Percentiles rank a stretch among this genome's conserved stretches.
phyloP scores from a whole-genome alignment of 345 rosid species.

The Clausena lansium region DNA sequence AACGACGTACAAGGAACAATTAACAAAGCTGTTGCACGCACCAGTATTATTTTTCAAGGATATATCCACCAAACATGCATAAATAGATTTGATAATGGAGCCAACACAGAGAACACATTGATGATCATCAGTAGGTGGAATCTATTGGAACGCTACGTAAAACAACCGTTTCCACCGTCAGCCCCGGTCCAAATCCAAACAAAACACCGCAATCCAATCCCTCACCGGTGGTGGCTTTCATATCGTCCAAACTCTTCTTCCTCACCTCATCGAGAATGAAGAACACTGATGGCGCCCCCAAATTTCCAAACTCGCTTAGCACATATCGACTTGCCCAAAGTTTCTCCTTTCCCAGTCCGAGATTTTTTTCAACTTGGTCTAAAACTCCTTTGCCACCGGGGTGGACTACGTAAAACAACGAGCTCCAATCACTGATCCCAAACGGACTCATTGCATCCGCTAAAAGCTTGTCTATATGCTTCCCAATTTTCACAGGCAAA shows the following conservation, averaged over 20 bases:
- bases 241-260: background rate
- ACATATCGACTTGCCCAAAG: background rate
- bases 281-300: background rate
- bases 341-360: background rate
- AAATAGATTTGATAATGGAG: too few relatives aligned
- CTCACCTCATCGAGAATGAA: slow-evolving; percentile 7
- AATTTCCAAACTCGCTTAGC: slow-evolving; percentile 4
- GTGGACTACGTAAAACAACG: background rate
- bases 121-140: background rate
- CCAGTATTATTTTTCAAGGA: too few relatives aligned
- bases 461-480: background rate
- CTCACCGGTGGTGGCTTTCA: background rate
- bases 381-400: background rate
- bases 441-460: background rate
- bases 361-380: background rate
- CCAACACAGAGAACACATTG: too few relatives aligned
- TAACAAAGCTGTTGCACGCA: too few relatives aligned
- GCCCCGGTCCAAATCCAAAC: slow-evolving; percentile 1
- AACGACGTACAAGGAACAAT: too few relatives aligned
- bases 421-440: background rate
- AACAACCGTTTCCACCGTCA: slow-evolving; percentile 1
- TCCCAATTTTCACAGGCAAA: background rate
- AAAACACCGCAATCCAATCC: slow-evolving; percentile 15
- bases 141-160: background rate
- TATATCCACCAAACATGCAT: too few relatives aligned